Evolutionary conservation across 2,329 filamentous ascomycete species (phyloP).

Genomic region (Penicillium sp.): DNA sequence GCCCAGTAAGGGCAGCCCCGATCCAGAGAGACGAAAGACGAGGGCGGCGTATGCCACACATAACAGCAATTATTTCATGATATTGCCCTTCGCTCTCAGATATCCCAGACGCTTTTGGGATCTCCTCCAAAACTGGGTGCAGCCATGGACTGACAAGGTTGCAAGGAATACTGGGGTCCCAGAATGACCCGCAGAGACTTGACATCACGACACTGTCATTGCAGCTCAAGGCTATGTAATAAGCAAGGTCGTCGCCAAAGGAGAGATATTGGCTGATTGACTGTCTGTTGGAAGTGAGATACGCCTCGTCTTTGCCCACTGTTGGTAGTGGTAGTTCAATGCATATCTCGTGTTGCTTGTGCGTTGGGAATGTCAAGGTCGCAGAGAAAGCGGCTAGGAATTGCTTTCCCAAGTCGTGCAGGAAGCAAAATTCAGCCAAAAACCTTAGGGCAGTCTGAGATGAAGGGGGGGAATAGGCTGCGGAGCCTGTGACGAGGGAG

Average conservation of each 20-base stretch:
- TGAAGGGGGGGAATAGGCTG: neutral
- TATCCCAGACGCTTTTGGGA: neutral
- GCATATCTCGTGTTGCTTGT: neutral
- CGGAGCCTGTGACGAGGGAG: too few species aligned
- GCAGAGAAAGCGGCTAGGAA: neutral
- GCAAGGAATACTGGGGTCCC: conserved; percentile 1
- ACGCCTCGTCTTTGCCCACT: neutral
- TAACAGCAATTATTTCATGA: neutral
- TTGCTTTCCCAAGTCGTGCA: neutral
- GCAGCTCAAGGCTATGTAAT: neutral
- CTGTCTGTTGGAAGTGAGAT: neutral
- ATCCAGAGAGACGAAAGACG: neutral
- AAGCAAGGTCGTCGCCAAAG: neutral
- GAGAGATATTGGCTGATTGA: neutral
- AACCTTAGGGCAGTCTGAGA: neutral
- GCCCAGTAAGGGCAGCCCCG: neutral
- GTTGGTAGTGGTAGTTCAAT: neutral
- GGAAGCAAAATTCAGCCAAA: neutral
- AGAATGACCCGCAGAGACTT: conserved; percentile 1
- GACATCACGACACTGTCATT: neutral
- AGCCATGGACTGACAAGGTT: conserved; percentile 3
- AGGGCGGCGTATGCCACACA: neutral
- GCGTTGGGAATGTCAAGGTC: neutral
- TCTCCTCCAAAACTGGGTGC: neutral
- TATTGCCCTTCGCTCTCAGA: neutral